Evolutionary conservation across 306 rosid species (phyloP).

Genomic region (Lithocarpus polystachyus): DNA sequence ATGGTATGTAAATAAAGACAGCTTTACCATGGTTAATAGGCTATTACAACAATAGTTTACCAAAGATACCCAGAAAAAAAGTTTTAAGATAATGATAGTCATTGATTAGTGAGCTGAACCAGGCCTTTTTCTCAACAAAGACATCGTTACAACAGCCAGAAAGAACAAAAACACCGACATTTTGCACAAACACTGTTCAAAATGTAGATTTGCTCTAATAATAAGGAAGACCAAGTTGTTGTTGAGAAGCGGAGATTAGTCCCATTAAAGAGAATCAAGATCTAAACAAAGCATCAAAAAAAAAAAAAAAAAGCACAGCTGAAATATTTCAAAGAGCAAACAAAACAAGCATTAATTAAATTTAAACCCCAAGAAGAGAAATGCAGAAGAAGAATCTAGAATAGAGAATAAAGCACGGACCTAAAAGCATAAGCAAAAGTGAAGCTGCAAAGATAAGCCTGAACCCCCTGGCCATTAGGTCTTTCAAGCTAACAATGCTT

Average conservation of each 20-base stretch:
- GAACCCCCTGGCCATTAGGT: slow-evolving; percentile 44
- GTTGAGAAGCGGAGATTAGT: slow-evolving; percentile 1
- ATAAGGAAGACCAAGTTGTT: neutral
- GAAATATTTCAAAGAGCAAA: slow-evolving; percentile 8
- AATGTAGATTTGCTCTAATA: neutral
- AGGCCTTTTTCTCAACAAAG: neutral
- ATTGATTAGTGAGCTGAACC: neutral
- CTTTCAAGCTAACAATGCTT: neutral
- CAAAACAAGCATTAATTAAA: neutral
- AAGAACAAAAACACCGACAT: slow-evolving; percentile 36
- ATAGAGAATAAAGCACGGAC: slow-evolving; percentile 44
- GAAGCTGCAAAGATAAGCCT: slow-evolving; percentile 41
- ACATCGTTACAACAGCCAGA: neutral
- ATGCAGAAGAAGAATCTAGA: slow-evolving; percentile 8
- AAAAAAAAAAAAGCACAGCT: neutral
- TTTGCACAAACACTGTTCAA: slow-evolving; percentile 6
- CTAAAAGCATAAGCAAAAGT: slow-evolving; percentile 56
- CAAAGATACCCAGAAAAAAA: neutral
- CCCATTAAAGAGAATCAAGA: slow-evolving; percentile 16
- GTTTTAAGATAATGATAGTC: neutral
- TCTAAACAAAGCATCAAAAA: neutral
- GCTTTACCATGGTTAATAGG: neutral
- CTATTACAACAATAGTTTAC: neutral
- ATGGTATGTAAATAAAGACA: neutral
- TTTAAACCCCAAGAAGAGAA: neutral